phyloP scores from a whole-genome alignment of 1,139 yeast genomes.

The Lipomyces yarrowii region DNA sequence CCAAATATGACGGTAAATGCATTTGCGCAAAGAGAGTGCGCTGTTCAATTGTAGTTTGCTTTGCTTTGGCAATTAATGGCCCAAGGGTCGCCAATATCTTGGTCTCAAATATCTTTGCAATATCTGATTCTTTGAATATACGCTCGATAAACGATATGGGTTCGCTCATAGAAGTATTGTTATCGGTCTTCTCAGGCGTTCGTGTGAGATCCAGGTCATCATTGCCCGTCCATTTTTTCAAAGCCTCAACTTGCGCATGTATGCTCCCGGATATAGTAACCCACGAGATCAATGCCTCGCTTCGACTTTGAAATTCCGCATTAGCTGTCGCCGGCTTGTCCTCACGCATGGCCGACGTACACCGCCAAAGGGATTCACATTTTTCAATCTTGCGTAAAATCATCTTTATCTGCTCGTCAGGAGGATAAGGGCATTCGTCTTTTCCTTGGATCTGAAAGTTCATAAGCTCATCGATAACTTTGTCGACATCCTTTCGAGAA shows the following conservation, averaged over 20 bases:
- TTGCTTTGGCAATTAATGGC: conserved; percentile 78
- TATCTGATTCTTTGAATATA: conserved; percentile 82
- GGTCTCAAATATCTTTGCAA: conserved; percentile 61
- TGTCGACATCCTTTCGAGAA: conserved; percentile 73
- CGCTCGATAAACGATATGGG: conserved; percentile 69
- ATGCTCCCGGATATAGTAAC: conserved; percentile 72
- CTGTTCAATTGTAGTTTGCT: conserved; percentile 66
- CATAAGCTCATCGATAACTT: conserved; percentile 69
- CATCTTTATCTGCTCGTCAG: conserved; percentile 53
- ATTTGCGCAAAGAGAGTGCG: conserved; percentile 65
- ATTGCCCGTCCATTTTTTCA: conserved; percentile 77
- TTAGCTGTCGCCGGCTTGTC: conserved; percentile 76
- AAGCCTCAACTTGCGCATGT: conserved; percentile 56
- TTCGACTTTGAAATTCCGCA: conserved; percentile 62
- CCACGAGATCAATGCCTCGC: conserved; percentile 88
- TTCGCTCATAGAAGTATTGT: conserved; percentile 24
- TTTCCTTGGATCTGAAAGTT: conserved; percentile 57
- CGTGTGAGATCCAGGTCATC: conserved; percentile 65
- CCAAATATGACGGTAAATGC: conserved; percentile 76
- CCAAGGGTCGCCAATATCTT: conserved; percentile 63
- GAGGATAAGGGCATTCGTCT: conserved; percentile 38
- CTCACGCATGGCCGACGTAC: conserved; percentile 70
- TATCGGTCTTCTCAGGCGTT: conserved; percentile 36
- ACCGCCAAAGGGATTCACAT: conserved; percentile 80
- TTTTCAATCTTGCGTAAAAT: conserved; percentile 65